These are phyloP conservation scores for Gossypium davidsonii DNA, from an alignment of 441 rosid species.

Conservation along the genomic window DNA sequence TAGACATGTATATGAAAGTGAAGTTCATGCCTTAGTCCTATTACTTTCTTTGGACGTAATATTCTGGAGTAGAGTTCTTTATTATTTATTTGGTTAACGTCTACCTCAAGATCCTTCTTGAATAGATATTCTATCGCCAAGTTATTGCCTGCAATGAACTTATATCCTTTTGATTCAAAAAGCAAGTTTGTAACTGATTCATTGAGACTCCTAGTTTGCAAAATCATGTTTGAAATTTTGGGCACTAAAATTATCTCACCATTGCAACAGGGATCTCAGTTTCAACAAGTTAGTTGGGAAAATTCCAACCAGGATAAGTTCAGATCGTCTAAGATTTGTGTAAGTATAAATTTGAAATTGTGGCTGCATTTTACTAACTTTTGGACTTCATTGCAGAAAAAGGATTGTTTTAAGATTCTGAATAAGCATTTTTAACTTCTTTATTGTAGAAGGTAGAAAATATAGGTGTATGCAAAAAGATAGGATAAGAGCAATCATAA, in stretches of 20 bases:
- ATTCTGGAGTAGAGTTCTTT: not conserved
- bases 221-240: slow-evolving; percentile 1
- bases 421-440: not conserved
- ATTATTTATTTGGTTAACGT: not conserved
- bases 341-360: slow-evolving; percentile 29
- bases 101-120: not conserved
- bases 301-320: slow-evolving; percentile 37
- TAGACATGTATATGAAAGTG: not conserved
- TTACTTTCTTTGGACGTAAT: not conserved
- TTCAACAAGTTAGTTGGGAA: slow-evolving; percentile 61
- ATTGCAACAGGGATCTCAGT: slow-evolving; percentile 70
- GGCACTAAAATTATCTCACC: not conserved
- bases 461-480: not conserved
- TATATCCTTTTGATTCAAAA: not conserved
- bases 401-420: not conserved
- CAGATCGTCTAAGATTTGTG: slow-evolving; percentile 43
- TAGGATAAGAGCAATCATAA: not conserved
- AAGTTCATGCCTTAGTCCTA: not conserved
- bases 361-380: not conserved
- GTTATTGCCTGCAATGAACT: not conserved
- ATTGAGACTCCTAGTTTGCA: not conserved
- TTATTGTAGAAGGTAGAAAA: not conserved
- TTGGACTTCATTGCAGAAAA: not conserved
- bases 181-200: not conserved
- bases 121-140: slow-evolving; percentile 1